Base-by-base conservation (phyloP, 2,329 filamentous ascomycete genomes). In the Arthrobotrys megalospora region DNA sequence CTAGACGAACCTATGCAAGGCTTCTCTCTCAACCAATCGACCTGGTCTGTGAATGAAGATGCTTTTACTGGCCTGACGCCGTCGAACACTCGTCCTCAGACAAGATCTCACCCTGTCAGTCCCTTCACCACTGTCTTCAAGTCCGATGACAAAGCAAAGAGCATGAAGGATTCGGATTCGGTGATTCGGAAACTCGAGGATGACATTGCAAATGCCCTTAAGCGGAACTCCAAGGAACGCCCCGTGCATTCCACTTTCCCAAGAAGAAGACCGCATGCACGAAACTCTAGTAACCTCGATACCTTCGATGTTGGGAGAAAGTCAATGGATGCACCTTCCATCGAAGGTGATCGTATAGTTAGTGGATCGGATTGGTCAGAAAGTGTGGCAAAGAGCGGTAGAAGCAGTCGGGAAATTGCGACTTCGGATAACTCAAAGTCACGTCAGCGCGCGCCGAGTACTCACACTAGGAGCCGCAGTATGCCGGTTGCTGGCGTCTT, bases 401-500 rank as follows among this genome's bases (percentile, higher is more conserved):
- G 75, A 34, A 78, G 63, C 21, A 78, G 75, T 16, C 75, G 75
- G 14, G 75, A 78, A 67, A 78, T 78, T 45, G 65, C 75, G 14
- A 41, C 75, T 36, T 72, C 75, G 16, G 65, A 55, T 34, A 78
- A 78, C 36, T 69, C 70, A 28, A 78, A 78, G 47, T 68, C 75
- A 19, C 75, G 75, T 45, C 75, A 78, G 62, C 68, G 75, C 47
- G 75, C 75, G 16, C 75, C 75, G 52, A 78, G 75, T 38, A 71
- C 75, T 55, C 75, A 78, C 47, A 78, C 75, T 67, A 72, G 75
- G 38, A 78, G 75, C 67, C 67, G 75, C 16, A 78, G 75, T 38
- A 78, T 78, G 75, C 75, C 75, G 53, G 75, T 78, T 41, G 75
- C 75, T 62, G 75, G 75, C 14, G 75, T 78, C 41, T 78, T 78